Evolutionary conservation across 2,329 filamentous ascomycete genomes (phyloP), one percentile per base, ranked within the genome.

Genomic region (Neurospora crassa): DNA sequence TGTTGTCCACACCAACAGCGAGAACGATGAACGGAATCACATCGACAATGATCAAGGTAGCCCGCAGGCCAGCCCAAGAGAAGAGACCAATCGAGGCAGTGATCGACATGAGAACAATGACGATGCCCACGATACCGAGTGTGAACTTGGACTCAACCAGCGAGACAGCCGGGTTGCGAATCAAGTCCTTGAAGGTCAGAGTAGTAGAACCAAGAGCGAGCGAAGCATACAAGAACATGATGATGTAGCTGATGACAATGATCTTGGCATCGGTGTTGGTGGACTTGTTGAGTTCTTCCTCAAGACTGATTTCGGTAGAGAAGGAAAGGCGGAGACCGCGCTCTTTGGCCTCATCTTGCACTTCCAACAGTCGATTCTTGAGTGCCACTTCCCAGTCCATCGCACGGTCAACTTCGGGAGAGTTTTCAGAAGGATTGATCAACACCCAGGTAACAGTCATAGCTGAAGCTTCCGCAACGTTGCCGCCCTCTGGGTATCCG

Each of bases 181-280:
- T 82, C 67, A 98, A 83, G 71, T 95, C 92, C 75, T 87, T 88
- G 71, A 94, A 83, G 0, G 91, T 92, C 71, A 97, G 84, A 6
- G 92, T 94, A 0, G 92, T 96, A 1, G 94, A 97, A 0, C 96
- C 96, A 0, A 99, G 85, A 0, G 96, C 94, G 70, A 99, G 83
- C 6, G 95, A 98, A 4, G 94, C 96, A 78, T 99, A 99, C 73
- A 99, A 83, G 81, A 99, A 99, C 96, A 99, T 99, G 83, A 97
- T 93, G 74, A 98, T 87, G 82, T 99, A 99, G 85, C 95, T 98
- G 81, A 99, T 91, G 70, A 95, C 89, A 34, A 99, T 90, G 77
- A 99, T 99, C 80, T 95, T 97, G 67, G 95, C 96, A 80, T 99
- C 96, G 0, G 96, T 98, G 80, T 99, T 99, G 68, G 94, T 97